A percentile compares a stretch with the other conserved stretches of the same genome.
These are phyloP conservation scores for Curvularia sp. DNA, from an alignment of 2,329 filamentous ascomycete species.

Conservation along the genomic window DNA sequence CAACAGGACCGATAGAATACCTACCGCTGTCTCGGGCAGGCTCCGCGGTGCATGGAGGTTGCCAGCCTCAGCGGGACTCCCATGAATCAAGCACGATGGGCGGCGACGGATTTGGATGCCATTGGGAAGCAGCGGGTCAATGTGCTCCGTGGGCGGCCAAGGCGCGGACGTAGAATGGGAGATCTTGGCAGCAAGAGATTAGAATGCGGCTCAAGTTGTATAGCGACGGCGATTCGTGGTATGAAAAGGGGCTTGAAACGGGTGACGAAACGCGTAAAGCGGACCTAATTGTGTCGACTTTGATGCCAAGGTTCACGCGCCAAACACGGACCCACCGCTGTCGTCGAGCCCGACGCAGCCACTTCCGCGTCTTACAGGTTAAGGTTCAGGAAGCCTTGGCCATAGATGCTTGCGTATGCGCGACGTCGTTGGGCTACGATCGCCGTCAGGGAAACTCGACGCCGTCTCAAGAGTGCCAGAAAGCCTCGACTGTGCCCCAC, in stretches of 20 bases:
- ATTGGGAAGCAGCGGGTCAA: constrained; percentile 21
- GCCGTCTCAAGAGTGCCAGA: constrained; percentile 30
- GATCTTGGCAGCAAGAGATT: constrained; percentile 28
- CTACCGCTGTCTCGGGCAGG: constrained; percentile 11
- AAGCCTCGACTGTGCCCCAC: constrained; percentile 27
- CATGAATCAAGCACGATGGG: constrained; percentile 8
- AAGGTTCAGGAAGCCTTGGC: constrained; percentile 21
- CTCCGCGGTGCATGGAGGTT: constrained; percentile 22
- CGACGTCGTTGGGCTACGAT: constrained; percentile 24
- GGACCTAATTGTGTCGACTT: constrained; percentile 38
- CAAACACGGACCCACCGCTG: constrained; percentile 40
- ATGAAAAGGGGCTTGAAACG: constrained; percentile 40
- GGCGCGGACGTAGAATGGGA: constrained; percentile 22
- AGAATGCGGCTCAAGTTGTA: constrained; percentile 37
- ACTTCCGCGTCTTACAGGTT: constrained; percentile 29
- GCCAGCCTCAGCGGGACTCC: constrained; percentile 4
- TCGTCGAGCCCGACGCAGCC: constrained; percentile 31
- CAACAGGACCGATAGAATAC: constrained; percentile 11
- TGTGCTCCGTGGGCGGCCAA: constrained; percentile 25
- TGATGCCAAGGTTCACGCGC: constrained; percentile 43
- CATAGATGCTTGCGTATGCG: constrained; percentile 24
- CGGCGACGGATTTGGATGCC: constrained; percentile 12
- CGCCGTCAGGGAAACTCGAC: constrained; percentile 12
- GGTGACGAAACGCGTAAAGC: constrained; percentile 44
- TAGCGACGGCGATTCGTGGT: constrained; percentile 26